Percentiles rank a stretch among this genome's conserved stretches.
phyloP scores from a whole-genome alignment of 257 asterid species.

The Forsythia suspensa region DNA sequence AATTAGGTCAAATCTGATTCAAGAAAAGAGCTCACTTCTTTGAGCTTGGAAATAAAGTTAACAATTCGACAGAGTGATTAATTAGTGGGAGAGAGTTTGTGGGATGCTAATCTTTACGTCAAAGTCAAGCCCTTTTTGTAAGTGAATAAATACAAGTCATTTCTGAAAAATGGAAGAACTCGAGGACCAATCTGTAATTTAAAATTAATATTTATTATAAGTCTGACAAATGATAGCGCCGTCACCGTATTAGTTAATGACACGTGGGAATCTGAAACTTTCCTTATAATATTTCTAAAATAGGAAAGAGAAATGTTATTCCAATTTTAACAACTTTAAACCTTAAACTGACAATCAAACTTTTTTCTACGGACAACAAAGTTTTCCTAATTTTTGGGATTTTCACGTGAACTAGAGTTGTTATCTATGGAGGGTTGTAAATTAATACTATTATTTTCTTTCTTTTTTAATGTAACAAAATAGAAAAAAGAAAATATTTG shows the following conservation, averaged over 20 bases:
- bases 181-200: slow-evolving; percentile 33
- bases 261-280: slow-evolving; percentile 47
- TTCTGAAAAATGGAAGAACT: slow-evolving; percentile 9
- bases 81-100: neutral
- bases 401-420: slow-evolving; percentile 7
- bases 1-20: neutral
- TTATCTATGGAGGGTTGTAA: neutral
- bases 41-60: slow-evolving; percentile 24
- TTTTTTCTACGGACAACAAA: slow-evolving; percentile 19
- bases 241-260: slow-evolving; percentile 45
- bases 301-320: slow-evolving; percentile 40
- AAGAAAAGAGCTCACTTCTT: slow-evolving; percentile 14
- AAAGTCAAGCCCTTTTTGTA: slow-evolving; percentile 43
- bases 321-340: slow-evolving; percentile 24
- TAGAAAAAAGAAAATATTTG: neutral
- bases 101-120: slow-evolving; percentile 17
- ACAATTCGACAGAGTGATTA: slow-evolving; percentile 10
- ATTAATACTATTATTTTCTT: neutral
- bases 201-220: neutral
- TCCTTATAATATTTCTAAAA: slow-evolving; percentile 39
- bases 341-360: slow-evolving; percentile 40
- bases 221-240: slow-evolving; percentile 20
- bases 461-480: neutral
- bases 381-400: slow-evolving; percentile 15
- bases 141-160: slow-evolving; percentile 7